Percentiles rank a stretch among this genome's conserved stretches.
These are phyloP conservation scores for Niebla homalea DNA, from an alignment of 495 filamentous ascomycete genomes.

Conservation along the genomic window DNA sequence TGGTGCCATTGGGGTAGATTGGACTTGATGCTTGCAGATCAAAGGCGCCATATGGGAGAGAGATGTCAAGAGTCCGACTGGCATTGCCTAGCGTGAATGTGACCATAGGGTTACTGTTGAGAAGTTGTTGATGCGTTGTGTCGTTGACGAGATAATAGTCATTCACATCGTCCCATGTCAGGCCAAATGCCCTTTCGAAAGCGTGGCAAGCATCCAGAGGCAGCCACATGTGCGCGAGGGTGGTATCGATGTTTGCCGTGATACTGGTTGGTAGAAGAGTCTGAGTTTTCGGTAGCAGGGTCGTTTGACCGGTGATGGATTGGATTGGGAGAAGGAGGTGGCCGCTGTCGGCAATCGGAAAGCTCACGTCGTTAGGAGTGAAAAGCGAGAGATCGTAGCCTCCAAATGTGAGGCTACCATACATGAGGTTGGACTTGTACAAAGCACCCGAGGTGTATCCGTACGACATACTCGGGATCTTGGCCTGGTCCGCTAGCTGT, in stretches of 20 bases:
- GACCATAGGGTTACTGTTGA: slow-evolving; percentile 33
- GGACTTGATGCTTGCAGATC: slow-evolving; percentile 28
- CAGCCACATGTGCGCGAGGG: slow-evolving; percentile 40
- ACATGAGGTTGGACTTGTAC: slow-evolving; percentile 29
- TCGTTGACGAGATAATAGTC: slow-evolving; percentile 40
- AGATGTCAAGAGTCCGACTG: slow-evolving; percentile 30
- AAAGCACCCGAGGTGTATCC: slow-evolving; percentile 42
- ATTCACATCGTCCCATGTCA: slow-evolving; percentile 29
- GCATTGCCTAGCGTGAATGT: slow-evolving; percentile 34
- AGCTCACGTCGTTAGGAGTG: slow-evolving; percentile 31
- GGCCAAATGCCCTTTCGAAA: slow-evolving; percentile 40
- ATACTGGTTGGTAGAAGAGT: slow-evolving; percentile 7
- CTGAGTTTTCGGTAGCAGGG: not conserved
- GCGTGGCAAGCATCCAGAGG: slow-evolving; percentile 33
- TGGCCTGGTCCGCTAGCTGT: slow-evolving; percentile 28
- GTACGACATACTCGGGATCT: slow-evolving; percentile 38
- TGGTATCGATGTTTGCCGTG: slow-evolving; percentile 37
- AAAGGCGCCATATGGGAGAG: slow-evolving; percentile 39
- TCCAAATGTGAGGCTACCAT: slow-evolving; percentile 44
- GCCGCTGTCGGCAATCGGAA: slow-evolving; percentile 34
- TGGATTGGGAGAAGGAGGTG: slow-evolving; percentile 35
- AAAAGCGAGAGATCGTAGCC: slow-evolving; percentile 44
- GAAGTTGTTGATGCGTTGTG: slow-evolving; percentile 28
- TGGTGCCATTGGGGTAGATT: slow-evolving; percentile 20
- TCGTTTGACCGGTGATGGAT: slow-evolving; percentile 23